Evolutionary conservation across 2,329 filamentous ascomycete species (phyloP).

Genomic region (Cercospora canescens): DNA sequence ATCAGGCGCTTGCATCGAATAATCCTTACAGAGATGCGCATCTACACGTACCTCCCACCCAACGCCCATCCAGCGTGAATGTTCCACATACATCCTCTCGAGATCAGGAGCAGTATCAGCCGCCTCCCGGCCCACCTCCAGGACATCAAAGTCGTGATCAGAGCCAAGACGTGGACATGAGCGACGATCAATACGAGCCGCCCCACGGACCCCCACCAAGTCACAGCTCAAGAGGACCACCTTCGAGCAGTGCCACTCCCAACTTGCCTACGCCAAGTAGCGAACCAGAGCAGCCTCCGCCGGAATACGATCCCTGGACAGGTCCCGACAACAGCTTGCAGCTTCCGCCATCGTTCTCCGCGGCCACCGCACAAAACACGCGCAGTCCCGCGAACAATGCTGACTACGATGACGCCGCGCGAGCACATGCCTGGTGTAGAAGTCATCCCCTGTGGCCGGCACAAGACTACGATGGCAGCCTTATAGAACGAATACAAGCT

Average conservation of each 20-base stretch:
- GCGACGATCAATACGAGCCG: conserved; percentile 28
- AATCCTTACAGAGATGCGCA: conserved; percentile 24
- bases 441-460: conserved; percentile 60
- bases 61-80: conserved; percentile 21
- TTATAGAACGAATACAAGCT: conserved; percentile 49
- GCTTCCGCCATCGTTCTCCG: conserved; percentile 65
- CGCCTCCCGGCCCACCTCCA: conserved; percentile 36
- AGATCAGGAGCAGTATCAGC: conserved; percentile 30
- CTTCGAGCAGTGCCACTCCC: conserved; percentile 19
- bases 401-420: conserved; percentile 61
- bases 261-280: conserved; percentile 15
- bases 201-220: conserved; percentile 35
- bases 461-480: conserved; percentile 34
- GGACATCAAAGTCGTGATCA: conserved; percentile 20
- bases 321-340: conserved; percentile 74
- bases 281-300: conserved; percentile 43
- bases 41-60: conserved; percentile 10
- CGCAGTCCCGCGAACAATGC: conserved; percentile 70
- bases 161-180: conserved; percentile 18
- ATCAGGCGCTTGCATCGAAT: conserved; percentile 18
- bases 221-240: conserved; percentile 11
- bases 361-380: conserved; percentile 50
- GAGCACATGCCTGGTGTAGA: conserved; percentile 66
- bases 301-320: conserved; percentile 69
- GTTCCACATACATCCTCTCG: conserved; percentile 16